Conservation (phyloP, 371 early-diverging fungal genomes). For the Umbelopsis sp. region DNA sequence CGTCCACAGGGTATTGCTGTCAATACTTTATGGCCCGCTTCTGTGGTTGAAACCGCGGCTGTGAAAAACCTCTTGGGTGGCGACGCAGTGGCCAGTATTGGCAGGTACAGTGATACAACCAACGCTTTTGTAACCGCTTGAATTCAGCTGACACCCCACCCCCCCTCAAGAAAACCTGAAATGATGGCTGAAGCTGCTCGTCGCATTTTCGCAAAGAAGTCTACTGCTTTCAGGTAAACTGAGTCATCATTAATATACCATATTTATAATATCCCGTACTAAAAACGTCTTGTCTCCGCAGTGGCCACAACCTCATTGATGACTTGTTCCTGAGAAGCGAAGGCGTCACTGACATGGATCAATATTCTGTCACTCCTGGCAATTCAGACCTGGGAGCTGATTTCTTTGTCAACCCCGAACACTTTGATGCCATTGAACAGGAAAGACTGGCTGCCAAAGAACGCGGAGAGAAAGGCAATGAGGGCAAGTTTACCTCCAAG, state of each 20-base stretch:
- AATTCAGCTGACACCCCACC: constrained; percentile 7
- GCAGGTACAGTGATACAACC: constrained; percentile 11
- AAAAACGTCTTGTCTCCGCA: constrained; percentile 14
- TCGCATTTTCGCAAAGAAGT: constrained; percentile 57
- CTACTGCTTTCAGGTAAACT: constrained; percentile 48
- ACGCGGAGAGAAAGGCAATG: constrained; percentile 9
- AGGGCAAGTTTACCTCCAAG: constrained; percentile 14
- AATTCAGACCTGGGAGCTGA: constrained; percentile 60
- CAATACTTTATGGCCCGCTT: constrained; percentile 84
- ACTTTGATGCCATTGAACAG: constrained; percentile 33
- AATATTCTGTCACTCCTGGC: constrained; percentile 64
- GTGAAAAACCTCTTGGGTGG: constrained; percentile 23
- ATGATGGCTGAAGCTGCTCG: constrained; percentile 88
- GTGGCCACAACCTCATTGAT: constrained; percentile 78
- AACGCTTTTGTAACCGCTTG: no score
- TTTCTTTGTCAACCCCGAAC: constrained; percentile 68
- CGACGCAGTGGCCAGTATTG: not conserved
- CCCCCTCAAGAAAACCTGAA: constrained; percentile 50
- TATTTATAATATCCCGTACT: no score
- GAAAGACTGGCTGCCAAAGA: constrained; percentile 17
- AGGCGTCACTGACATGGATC: constrained; percentile 69
- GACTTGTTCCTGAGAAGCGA: constrained; percentile 68
- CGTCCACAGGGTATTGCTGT: constrained; percentile 68
- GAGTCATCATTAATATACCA: no score
- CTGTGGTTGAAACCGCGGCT: constrained; percentile 78